Evolutionary conservation across 2,329 filamentous ascomycete genomes (phyloP), one percentile per base, ranked within the genome.

Genomic region (Diaporthe sp.): DNA sequence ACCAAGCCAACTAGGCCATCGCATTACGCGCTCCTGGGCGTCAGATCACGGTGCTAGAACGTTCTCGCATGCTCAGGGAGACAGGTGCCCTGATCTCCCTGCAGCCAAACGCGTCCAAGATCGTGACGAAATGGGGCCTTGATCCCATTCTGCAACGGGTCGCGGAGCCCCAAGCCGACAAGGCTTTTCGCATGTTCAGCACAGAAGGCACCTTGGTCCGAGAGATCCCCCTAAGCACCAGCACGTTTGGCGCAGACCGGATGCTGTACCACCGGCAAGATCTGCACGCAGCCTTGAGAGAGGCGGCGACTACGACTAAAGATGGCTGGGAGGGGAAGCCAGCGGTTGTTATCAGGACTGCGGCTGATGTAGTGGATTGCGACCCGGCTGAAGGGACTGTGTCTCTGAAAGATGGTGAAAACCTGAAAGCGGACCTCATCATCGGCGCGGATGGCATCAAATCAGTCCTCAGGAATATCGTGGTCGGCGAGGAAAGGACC

Each of bases 231-330:
- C 76, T 84, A 15, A 76, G 77, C 19, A 80, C 78, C 28, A 77
- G 75, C 10, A 77, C 80, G 38, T 85, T 83, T 73, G 84, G 82
- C 5, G 84, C 82, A 12, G 81, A 85, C 69, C 79, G 83, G 12
- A 81, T 86, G 66, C 79, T 85, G 55, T 86, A 84, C 73, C 84
- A 86, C 74, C 80, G 84, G 28, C 83, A 84, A 61, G 85, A 86
- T 74, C 77, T 86, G 0, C 84, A 86, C 76, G 73, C 78, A 6
- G 81, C 80, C 22, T 77, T 84, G 1, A 77, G 77, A 12, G 57
- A 75, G 7, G 81, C 80, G 9, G 81, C 80, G 17, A 80, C 72
- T 0, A 77, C 60, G 28, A 75, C 15, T 33, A 68, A 1, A 74
- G 77, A 2, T 73, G 79, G 9, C 70, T 76, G n/a, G 80, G 81